Base-by-base conservation (phyloP, 208 protist genomes). In the Trypanosomatidae sp. region DNA sequence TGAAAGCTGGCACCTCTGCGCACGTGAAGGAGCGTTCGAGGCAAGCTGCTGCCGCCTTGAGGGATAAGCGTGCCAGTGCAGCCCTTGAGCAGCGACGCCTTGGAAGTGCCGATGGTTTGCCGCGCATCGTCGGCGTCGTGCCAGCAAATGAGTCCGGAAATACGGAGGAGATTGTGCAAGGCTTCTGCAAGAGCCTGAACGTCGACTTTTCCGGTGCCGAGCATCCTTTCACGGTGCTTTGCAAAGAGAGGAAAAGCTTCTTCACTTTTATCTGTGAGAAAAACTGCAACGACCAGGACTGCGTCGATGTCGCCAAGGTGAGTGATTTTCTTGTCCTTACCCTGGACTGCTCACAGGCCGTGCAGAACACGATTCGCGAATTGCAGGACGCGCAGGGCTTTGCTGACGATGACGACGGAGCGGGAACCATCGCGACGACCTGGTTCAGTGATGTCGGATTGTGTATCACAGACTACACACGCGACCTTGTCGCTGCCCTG, bases 401-500 rank as follows among this genome's bases (percentile, higher is more conserved):
- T 68, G 44, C 33, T n/a, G 82, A 64, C 47, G 76, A 72, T 56
- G 79, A 88, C 53, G 79, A 88, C 39, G 86, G 86, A 10, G 76
- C 80, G 9, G 69, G 79, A 30, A 88, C 81, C 0, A 91, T 83
- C 52, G 88, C 82, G 22, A 91, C 88, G 28, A 95, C 90, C 0
- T 97, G 92, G 90, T 95, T 90, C 79, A 91, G 86, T 58, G 90
- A 97, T 60, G 76, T 94, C 55, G 92, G 92, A 1, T 62, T 97
- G 3, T 97, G 92, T 69, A 94, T 97, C 70, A 97, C 92, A 0
- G 90, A 94, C 50, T 94, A 88, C 74, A 97, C 92, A 17, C 89
- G 92, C 56, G 85, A 92, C 19, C 66, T 97, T 13, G 84, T 97
- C 49, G 73, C 88, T 2, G 55, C 86, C 46, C 70, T 97, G 22